Conservation (phyloP, 805 yeast species). For the Pichia rugopelliculosa region DNA sequence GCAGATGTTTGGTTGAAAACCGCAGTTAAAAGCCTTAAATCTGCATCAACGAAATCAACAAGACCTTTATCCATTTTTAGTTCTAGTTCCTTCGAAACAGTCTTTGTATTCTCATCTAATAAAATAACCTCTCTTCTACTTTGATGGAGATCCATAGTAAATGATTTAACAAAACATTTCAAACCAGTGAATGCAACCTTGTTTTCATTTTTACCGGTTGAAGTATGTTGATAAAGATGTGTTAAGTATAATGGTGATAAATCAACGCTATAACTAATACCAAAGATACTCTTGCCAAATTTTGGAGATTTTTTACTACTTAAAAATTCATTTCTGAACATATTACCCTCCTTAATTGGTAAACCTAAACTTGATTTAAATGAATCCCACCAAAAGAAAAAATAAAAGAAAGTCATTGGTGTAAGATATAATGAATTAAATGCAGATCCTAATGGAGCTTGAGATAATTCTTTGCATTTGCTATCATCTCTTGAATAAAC, state of each 20-base stretch:
- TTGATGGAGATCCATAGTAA: conserved; percentile 63
- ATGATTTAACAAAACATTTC: conserved; percentile 49
- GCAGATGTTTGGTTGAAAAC: conserved; percentile 50
- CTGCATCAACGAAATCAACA: conserved; percentile 60
- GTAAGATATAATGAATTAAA: conserved; percentile 73
- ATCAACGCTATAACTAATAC: conserved; percentile 73
- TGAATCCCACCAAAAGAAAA: conserved; percentile 79
- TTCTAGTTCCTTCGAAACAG: conserved; percentile 38
- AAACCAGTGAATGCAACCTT: conserved; percentile 59
- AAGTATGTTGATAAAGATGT: conserved; percentile 56
- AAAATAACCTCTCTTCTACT: conserved; percentile 34
- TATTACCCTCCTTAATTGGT: conserved; percentile 67
- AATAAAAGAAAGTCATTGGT: conserved; percentile 59
- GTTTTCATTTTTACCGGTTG: conserved; percentile 32
- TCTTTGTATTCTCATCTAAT: conserved; percentile 33
- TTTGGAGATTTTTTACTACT: conserved; percentile 19
- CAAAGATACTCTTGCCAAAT: conserved; percentile 38
- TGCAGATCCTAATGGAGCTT: conserved; percentile 21
- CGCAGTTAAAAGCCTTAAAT: conserved; percentile 60
- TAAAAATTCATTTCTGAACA: conserved; percentile 48
- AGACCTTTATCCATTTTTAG: conserved; percentile 65
- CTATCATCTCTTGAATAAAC: conserved; percentile 34
- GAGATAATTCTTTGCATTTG: conserved; percentile 8
- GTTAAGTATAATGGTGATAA: conserved; percentile 67
- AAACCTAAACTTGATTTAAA: conserved; percentile 74